Conservation (phyloP, 2,329 filamentous ascomycete genomes). For the Botryosphaeria dothidea region DNA sequence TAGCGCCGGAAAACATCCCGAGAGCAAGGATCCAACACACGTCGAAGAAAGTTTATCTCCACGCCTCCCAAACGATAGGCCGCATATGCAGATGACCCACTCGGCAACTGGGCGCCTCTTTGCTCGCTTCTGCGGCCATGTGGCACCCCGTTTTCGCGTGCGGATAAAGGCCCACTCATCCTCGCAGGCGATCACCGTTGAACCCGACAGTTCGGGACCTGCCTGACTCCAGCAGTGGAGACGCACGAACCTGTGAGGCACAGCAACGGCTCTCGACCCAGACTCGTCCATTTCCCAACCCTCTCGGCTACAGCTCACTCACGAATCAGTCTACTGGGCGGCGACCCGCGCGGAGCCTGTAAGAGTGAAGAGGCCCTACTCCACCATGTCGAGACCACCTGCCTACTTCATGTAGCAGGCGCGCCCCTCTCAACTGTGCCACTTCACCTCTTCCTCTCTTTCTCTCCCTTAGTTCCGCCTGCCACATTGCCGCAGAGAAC, state of each 20-base stretch:
- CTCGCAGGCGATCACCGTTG: neutral
- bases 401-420: neutral
- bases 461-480: no score
- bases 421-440: no score
- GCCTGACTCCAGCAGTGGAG: neutral
- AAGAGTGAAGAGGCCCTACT: no score
- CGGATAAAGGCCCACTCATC: neutral
- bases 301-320: neutral
- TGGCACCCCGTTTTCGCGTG: neutral
- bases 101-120: neutral
- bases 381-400: neutral
- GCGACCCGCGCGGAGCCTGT: no score
- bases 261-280: neutral
- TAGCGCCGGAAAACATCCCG: neutral
- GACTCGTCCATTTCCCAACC: neutral
- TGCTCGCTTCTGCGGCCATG: no score
- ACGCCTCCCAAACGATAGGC: neutral
- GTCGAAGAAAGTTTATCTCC: neutral
- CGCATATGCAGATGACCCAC: neutral
- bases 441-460: no score
- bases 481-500: no score
- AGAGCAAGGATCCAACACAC: neutral
- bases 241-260: neutral
- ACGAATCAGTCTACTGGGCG: neutral
- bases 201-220: neutral